Percentiles rank a stretch among this genome's conserved stretches.
Conservation (phyloP, 2,329 filamentous ascomycete species). For the Botrytis elliptica region DNA sequence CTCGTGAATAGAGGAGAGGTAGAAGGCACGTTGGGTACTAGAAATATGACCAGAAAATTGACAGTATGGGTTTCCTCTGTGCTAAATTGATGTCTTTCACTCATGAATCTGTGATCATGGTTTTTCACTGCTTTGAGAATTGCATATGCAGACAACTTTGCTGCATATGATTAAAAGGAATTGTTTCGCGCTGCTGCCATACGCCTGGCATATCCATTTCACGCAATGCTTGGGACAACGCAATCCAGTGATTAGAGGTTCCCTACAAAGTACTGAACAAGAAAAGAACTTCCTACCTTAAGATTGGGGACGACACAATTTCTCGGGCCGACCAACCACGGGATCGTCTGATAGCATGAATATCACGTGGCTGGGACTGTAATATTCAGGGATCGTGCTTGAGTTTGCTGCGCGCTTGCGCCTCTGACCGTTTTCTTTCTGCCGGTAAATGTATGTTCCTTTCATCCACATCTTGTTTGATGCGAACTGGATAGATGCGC, state of each 20-base stretch:
- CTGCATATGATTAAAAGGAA: neutral
- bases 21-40: neutral
- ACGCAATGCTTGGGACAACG: neutral
- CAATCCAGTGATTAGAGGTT: too few relatives aligned
- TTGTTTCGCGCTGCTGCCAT: neutral
- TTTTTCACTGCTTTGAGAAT: neutral
- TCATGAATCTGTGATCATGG: neutral
- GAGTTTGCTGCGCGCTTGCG: neutral
- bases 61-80: neutral
- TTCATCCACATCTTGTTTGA: neutral
- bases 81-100: neutral
- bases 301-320: neutral
- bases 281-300: neutral
- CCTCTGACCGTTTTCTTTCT: neutral
- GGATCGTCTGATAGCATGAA: neutral
- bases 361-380: neutral
- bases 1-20: neutral
- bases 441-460: neutral
- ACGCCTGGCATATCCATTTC: neutral
- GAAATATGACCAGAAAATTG: neutral
- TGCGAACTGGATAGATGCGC: neutral
- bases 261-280: neutral
- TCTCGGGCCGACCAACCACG: neutral
- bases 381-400: neutral
- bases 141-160: neutral